Percentiles rank a stretch among this genome's conserved stretches.
These are phyloP conservation scores for Zygotorulaspora florentina DNA, from an alignment of 805 yeast species.

Conservation along the genomic window DNA sequence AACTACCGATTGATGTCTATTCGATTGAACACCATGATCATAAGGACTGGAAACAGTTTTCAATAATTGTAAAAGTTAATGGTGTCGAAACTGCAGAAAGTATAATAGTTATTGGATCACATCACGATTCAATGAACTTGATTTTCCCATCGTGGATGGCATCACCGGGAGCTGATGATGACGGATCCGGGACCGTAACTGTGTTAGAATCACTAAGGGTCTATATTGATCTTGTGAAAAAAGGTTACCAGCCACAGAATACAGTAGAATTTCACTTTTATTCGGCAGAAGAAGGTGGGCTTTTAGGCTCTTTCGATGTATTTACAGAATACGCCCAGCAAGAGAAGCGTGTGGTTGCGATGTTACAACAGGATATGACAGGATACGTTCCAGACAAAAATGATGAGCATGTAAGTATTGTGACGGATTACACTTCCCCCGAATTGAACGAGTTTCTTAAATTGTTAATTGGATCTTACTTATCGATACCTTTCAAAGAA, in stretches of 20 bases:
- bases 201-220: conserved; percentile 70
- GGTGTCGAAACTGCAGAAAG: conserved; percentile 42
- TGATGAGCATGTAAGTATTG: conserved; percentile 68
- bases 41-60: conserved; percentile 69
- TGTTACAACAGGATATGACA: conserved; percentile 95
- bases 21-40: conserved; percentile 54
- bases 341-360: conserved; percentile 58
- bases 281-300: conserved; percentile 92
- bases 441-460: conserved; percentile 58
- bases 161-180: conserved; percentile 96
- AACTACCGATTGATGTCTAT: conserved; percentile 36
- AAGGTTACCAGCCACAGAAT: conserved; percentile 52
- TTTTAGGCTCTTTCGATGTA: conserved; percentile 79
- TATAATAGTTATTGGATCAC: conserved; percentile 77
- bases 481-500: conserved; percentile 65
- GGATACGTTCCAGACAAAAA: conserved; percentile 61
- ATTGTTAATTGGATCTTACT: conserved; percentile 55
- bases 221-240: conserved; percentile 36
- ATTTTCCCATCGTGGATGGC: conserved; percentile 60
- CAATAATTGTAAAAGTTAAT: conserved; percentile 61
- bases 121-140: conserved; percentile 79
- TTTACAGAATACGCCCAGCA: conserved; percentile 48
- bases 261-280: conserved; percentile 91
- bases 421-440: conserved; percentile 61
- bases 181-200: conserved; percentile 84